These are phyloP conservation scores for Botryotinia convoluta DNA, from an alignment of 2,329 filamentous ascomycete genomes.

Conservation along the genomic window DNA sequence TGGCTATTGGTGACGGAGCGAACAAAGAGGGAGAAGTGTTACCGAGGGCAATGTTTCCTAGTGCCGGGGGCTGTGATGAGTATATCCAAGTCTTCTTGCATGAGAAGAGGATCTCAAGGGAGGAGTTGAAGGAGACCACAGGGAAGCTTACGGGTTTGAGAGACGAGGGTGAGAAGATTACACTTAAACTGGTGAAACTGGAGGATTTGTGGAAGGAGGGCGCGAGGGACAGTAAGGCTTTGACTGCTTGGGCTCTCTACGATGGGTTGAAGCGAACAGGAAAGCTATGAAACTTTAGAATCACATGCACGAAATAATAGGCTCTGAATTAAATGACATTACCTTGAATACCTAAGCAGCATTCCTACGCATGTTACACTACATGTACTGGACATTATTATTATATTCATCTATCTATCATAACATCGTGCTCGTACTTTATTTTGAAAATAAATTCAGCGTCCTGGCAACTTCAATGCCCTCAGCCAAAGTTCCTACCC, in stretches of 20 bases:
- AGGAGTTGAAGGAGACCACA: slow-evolving; percentile 52
- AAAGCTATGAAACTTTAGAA: slow-evolving; percentile 22
- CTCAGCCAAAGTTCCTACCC: slow-evolving; percentile 42
- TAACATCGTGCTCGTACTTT: background rate
- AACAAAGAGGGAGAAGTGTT: slow-evolving; percentile 39
- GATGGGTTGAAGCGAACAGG: slow-evolving; percentile 48
- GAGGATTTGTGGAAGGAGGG: slow-evolving; percentile 57
- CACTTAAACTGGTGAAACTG: slow-evolving; percentile 56
- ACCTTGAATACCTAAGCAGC: background rate
- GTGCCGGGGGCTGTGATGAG: slow-evolving; percentile 60
- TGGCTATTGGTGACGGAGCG: slow-evolving; percentile 48
- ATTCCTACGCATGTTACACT: background rate
- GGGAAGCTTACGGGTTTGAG: slow-evolving; percentile 57
- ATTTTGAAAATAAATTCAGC: slow-evolving; percentile 36
- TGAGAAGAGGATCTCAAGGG: slow-evolving; percentile 51
- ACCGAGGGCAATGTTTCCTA: slow-evolving; percentile 54
- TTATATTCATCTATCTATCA: background rate
- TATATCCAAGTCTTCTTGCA: slow-evolving; percentile 57
- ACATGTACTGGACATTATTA: background rate
- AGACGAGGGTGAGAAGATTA: slow-evolving; percentile 60
- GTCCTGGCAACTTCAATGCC: slow-evolving; percentile 41
- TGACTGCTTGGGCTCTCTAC: slow-evolving; percentile 58
- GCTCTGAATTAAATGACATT: background rate
- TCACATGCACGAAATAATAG: background rate
- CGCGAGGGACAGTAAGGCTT: slow-evolving; percentile 57